Percentiles rank a stretch among this genome's conserved stretches.
Evolutionary conservation across 169 alveolate species (phyloP).

Genomic region (Eimeria necatrix): DNA sequence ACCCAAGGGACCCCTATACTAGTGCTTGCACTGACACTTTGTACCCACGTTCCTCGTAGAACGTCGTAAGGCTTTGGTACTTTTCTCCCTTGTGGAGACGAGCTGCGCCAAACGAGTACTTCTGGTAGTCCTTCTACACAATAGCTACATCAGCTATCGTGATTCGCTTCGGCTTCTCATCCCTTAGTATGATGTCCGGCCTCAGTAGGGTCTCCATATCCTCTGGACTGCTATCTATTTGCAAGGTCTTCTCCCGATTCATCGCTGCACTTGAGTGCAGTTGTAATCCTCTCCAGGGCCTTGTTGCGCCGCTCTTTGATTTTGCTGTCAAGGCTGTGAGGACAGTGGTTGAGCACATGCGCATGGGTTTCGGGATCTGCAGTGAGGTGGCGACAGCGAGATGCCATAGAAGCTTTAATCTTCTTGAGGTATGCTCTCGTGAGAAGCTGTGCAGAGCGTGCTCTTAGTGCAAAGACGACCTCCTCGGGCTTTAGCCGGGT

Average conservation of each 20-base stretch:
- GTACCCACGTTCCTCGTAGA: background rate
- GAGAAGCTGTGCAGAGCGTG: background rate
- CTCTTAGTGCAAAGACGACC: background rate
- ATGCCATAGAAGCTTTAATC: background rate
- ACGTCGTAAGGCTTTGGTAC: background rate
- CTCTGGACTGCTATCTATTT: background rate
- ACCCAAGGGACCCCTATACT: background rate
- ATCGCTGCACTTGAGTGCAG: background rate
- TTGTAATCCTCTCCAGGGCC: background rate
- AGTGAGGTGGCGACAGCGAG: background rate
- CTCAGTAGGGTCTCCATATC: background rate
- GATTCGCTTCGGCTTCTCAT: background rate
- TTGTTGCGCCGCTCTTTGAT: background rate
- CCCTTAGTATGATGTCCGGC: background rate
- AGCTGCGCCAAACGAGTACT: background rate
- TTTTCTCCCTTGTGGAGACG: background rate
- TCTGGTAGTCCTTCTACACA: background rate
- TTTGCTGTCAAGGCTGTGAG: background rate
- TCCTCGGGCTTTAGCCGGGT: background rate
- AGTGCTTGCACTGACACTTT: background rate
- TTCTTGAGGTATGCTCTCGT: too few relatives aligned
- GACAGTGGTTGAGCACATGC: too few relatives aligned
- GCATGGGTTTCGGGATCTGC: background rate
- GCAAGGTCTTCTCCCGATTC: background rate
- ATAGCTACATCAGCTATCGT: background rate